Conservation (phyloP, 768 basidiomycete genomes). For the Rhizopogon vulgaris region DNA sequence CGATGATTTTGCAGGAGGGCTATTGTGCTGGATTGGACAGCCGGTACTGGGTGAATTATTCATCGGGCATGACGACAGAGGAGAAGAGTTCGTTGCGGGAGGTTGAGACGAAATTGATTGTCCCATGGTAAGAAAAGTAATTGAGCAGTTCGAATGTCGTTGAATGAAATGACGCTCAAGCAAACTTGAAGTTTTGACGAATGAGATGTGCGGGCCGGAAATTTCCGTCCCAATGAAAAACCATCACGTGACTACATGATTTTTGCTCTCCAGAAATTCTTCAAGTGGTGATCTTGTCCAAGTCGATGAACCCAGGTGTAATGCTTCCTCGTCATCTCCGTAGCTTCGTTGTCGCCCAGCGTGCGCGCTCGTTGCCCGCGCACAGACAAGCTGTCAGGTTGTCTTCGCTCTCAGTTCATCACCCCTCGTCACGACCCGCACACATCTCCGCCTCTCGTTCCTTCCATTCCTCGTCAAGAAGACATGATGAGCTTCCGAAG, state of each 20-base stretch:
- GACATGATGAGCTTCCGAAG: constrained; percentile 64
- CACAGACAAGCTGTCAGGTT: constrained; percentile 10
- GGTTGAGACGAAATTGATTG: constrained; percentile 11
- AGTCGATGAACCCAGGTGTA: neutral
- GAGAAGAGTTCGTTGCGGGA: constrained; percentile 3
- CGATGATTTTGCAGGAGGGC: constrained; percentile 17
- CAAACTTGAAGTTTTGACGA: too few relatives aligned
- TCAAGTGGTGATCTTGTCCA: too few relatives aligned
- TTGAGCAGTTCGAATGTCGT: neutral
- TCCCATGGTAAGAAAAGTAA: constrained; percentile 4
- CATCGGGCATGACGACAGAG: constrained; percentile 10
- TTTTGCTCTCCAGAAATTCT: neutral
- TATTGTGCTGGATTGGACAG: constrained; percentile 41
- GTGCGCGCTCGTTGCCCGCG: constrained; percentile 16
- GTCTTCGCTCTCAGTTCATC: constrained; percentile 20
- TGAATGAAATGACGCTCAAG: neutral
- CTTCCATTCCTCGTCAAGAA: constrained; percentile 65
- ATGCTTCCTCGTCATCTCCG: constrained; percentile 48
- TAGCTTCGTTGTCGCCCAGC: constrained; percentile 27
- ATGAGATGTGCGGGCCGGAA: too few relatives aligned
- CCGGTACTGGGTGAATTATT: constrained; percentile 9
- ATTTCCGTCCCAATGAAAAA: neutral
- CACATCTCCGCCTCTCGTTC: constrained; percentile 16
- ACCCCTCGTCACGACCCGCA: constrained; percentile 4
- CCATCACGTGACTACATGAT: neutral